Evolutionary conservation across 2,329 filamentous ascomycete species (phyloP).

Genomic region (Pseudogymnoascus sp.): DNA sequence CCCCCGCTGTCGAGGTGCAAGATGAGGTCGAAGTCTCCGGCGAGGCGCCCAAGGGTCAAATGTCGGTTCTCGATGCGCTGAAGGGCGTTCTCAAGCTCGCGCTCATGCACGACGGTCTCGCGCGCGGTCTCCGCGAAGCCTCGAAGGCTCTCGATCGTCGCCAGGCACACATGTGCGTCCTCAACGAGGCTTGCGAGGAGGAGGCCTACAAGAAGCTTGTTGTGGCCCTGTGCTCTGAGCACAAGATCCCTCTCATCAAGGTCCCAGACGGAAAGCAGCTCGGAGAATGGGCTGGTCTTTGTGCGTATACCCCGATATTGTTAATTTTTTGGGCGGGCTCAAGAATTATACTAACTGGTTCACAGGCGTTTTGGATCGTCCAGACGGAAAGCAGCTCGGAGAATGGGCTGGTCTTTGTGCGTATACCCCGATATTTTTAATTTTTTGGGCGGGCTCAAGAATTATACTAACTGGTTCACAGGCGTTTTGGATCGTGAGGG

Average conservation of each 20-base stretch:
- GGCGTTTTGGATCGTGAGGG: conserved; percentile 98
- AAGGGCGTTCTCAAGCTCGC: conserved; percentile 98
- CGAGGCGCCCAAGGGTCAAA: conserved; percentile 76
- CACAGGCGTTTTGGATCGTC: conserved; percentile 91
- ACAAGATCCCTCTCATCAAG: conserved; percentile 99
- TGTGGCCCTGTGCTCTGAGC: conserved; percentile 95
- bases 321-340: conserved; percentile 3
- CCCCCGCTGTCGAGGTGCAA: conserved; percentile 70
- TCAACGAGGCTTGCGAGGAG: conserved; percentile 99
- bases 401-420: conserved; percentile 99
- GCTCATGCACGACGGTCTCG: conserved; percentile 98
- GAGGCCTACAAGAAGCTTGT: conserved; percentile 99
- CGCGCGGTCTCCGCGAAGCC: conserved; percentile 95
- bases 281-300: conserved; percentile 99
- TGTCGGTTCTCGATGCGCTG: conserved; percentile 96
- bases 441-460: conserved; percentile 9
- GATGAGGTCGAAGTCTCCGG: conserved; percentile 93
- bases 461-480: conserved; percentile 31
- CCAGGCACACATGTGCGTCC: conserved; percentile 99
- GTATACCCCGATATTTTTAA: conserved; percentile 37
- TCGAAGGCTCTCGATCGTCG: conserved; percentile 98
- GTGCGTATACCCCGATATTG: conserved; percentile 53
- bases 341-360: conserved; percentile 12
- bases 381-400: conserved; percentile 98
- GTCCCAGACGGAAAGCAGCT: conserved; percentile 99